A percentile compares a stretch with the other conserved stretches of the same genome.
Conservation (phyloP, 208 protist species). For the Zelonia costaricensis region DNA sequence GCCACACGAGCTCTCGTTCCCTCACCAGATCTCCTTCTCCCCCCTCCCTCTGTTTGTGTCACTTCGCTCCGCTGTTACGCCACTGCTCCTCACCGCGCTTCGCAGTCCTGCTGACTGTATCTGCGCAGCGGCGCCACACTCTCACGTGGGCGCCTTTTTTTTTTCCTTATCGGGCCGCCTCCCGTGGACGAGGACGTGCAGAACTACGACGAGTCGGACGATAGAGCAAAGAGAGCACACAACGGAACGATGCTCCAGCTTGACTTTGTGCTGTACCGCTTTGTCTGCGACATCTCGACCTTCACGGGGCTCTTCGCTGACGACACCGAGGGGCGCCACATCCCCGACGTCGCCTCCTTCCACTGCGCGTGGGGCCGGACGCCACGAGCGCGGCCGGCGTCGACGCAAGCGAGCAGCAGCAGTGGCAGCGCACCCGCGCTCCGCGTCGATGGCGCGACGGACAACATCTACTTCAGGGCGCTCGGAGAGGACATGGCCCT, state of each 20-base stretch:
- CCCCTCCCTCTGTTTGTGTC: no score
- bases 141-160: background rate
- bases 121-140: no score
- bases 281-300: conserved; percentile 69
- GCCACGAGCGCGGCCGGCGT: conserved; percentile 33
- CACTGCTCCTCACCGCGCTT: no score
- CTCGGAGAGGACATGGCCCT: conserved; percentile 66
- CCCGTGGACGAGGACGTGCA: no score
- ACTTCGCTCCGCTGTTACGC: no score
- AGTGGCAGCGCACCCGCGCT: background rate
- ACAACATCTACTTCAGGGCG: conserved; percentile 50
- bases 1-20: no score
- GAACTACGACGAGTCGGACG: no score
- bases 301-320: conserved; percentile 67
- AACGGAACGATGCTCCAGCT: conserved; percentile 65
- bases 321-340: conserved; percentile 49
- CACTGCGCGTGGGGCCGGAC: conserved; percentile 61
- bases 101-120: no score
- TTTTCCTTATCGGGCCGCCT: background rate
- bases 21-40: no score
- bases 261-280: conserved; percentile 77
- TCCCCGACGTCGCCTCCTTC: conserved; percentile 68
- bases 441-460: conserved; percentile 20
- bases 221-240: no score
- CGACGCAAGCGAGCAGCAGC: conserved; percentile 3